phyloP scores from a whole-genome alignment of 495 filamentous ascomycete species.

The Pyronema omphalodes region DNA sequence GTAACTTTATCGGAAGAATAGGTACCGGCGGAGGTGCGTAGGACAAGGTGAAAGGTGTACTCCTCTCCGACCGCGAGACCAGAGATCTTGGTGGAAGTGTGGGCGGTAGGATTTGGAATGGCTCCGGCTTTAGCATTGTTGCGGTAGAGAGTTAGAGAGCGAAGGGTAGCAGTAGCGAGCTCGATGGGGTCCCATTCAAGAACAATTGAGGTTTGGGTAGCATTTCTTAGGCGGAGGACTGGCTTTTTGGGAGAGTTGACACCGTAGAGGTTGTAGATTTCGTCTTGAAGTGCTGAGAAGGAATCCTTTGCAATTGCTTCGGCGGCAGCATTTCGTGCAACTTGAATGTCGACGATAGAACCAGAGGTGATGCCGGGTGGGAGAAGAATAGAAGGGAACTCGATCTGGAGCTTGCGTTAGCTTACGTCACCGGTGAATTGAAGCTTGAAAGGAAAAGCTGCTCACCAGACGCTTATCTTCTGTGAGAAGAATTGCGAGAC shows the following conservation, averaged over 20 bases:
- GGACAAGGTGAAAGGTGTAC: slow-evolving; percentile 82
- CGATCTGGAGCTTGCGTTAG: slow-evolving; percentile 45
- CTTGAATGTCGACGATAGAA: slow-evolving; percentile 94
- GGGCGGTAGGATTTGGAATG: slow-evolving; percentile 69
- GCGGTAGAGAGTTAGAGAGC: slow-evolving; percentile 74
- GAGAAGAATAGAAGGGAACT: slow-evolving; percentile 95
- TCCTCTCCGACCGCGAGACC: slow-evolving; percentile 91
- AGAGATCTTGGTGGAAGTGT: slow-evolving; percentile 86
- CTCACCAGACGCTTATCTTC: slow-evolving; percentile 90
- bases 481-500: slow-evolving; percentile 89
- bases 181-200: slow-evolving; percentile 96
- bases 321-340: slow-evolving; percentile 65
- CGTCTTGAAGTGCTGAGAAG: slow-evolving; percentile 70
- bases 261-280: slow-evolving; percentile 74
- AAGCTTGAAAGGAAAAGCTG: slow-evolving; percentile 3
- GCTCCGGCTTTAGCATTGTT: slow-evolving; percentile 91
- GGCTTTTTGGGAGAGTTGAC: slow-evolving; percentile 59
- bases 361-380: slow-evolving; percentile 85
- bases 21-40: slow-evolving; percentile 81
- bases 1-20: slow-evolving; percentile 64
- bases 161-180: slow-evolving; percentile 75
- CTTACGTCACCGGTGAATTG: not conserved
- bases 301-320: slow-evolving; percentile 51
- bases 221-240: slow-evolving; percentile 75
- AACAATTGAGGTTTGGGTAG: slow-evolving; percentile 89